Evolutionary conservation across 2,329 filamentous ascomycete species (phyloP).

Genomic region (Colletotrichum cordylinicola): DNA sequence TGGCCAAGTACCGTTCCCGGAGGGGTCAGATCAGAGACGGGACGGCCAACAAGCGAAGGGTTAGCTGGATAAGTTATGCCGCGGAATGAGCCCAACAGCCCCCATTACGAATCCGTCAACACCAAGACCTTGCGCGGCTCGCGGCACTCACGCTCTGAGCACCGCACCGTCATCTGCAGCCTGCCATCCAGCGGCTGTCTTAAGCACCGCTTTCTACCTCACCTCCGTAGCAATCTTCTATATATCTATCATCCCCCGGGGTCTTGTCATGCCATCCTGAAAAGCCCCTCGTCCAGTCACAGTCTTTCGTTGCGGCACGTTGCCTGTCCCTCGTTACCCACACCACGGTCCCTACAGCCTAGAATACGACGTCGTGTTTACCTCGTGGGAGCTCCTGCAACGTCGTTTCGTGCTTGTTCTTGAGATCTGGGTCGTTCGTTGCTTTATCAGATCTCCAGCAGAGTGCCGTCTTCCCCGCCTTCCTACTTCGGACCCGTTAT

Average conservation of each 20-base stretch:
- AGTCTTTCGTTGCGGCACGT: slow-evolving; percentile 12
- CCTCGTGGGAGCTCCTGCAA: slow-evolving; percentile 14
- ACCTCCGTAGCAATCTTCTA: background rate
- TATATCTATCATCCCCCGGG: background rate
- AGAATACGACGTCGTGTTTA: background rate
- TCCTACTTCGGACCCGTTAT: background rate
- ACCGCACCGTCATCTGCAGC: background rate
- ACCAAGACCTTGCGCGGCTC: slow-evolving; percentile 2
- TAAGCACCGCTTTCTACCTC: background rate
- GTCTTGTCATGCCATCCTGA: background rate
- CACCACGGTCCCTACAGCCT: background rate
- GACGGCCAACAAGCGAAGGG: background rate
- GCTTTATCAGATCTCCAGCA: background rate
- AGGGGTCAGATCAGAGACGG: background rate
- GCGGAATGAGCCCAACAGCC: background rate
- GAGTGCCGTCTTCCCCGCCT: background rate
- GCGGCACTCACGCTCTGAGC: background rate
- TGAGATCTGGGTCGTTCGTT: background rate
- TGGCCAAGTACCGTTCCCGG: background rate
- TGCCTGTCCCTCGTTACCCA: slow-evolving; percentile 3
- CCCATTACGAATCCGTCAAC: background rate
- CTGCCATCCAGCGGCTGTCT: background rate
- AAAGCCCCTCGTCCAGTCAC: slow-evolving; percentile 6
- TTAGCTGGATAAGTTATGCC: background rate
- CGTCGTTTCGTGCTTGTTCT: background rate